Evolutionary conservation across 495 filamentous ascomycete genomes (phyloP), one percentile per base, ranked within the genome.

Genomic region (Penicillium daleae): DNA sequence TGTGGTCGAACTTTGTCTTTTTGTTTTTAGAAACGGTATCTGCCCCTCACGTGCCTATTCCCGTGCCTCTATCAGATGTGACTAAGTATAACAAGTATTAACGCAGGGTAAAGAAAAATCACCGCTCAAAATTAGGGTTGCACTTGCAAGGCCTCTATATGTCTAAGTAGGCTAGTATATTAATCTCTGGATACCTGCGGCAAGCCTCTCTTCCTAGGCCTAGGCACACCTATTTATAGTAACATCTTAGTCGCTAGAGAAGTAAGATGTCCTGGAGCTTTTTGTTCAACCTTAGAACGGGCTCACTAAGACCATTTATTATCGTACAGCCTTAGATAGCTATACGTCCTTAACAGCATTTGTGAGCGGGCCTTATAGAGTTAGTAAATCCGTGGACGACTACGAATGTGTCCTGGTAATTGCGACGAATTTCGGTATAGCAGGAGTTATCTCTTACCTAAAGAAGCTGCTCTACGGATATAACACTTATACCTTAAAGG

Each of bases 181-280:
- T 44, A 35, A 52, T 37, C 59, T 74, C 8, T 74, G 54, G 72
- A 66, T 71, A 32, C 69, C 66, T 12, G 27, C 55, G 48, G 56
- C 64, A 13, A 68, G 62, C 60, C 56, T 73, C 29, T 59, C 44
- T 42, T 71, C 66, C 37, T 72, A 60, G 51, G 52, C 66, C 32
- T 60, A 77, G 52, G 71, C 46, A 24, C 62, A 77, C 67, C 73
- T 62, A n/a, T 76, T 77, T 53, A 64, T 76, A 44, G 68, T 77
- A 3, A 69, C 60, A 48, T 76, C 68, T 52, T 74, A 62, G 71
- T 67, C 63, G 24, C 49, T 56, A 24, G 66, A 68, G 42, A 60
- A 65, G 48, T 56, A 71, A 58, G 59, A 24, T 19, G 53, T 56
- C 6, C 51, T 74, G 9, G 63, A 74, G 12, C 54, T 74, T 4